Conservation (phyloP, 1,139 yeast species). For the Pichia sorboxylosa region DNA sequence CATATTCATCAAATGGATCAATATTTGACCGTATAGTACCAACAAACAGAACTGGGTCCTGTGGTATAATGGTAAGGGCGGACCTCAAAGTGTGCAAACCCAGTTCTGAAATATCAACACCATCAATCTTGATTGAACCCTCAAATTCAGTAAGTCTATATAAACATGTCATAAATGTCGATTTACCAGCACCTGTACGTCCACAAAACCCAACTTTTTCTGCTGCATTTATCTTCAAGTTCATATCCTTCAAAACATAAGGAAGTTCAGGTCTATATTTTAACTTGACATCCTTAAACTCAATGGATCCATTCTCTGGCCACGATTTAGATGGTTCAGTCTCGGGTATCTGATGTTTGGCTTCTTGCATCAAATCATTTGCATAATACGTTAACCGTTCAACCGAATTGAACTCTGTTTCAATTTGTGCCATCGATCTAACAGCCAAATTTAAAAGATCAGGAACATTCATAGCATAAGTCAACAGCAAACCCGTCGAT, state of each 20-base stretch:
- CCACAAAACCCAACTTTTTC: conserved; percentile 79
- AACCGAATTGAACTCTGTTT: conserved; percentile 48
- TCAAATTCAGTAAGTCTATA: conserved; percentile 56
- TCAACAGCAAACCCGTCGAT: conserved; percentile 62
- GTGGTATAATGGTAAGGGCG: conserved; percentile 52
- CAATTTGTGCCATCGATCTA: conserved; percentile 59
- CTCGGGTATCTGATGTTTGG: conserved; percentile 41
- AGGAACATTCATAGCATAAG: conserved; percentile 58
- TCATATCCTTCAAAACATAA: conserved; percentile 45
- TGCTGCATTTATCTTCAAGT: conserved; percentile 38
- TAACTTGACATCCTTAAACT: conserved; percentile 50
- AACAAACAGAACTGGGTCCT: conserved; percentile 55
- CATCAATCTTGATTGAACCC: conserved; percentile 45
- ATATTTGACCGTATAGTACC: conserved; percentile 51
- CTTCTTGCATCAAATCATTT: conserved; percentile 49
- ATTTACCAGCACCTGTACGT: conserved; percentile 78
- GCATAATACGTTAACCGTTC: conserved; percentile 40
- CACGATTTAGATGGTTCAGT: conserved; percentile 48
- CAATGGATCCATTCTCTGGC: conserved; percentile 51
- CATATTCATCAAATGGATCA: conserved; percentile 43
- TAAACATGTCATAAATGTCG: conserved; percentile 56
- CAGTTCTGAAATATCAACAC: conserved; percentile 33
- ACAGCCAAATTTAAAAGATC: conserved; percentile 50
- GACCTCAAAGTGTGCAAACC: conserved; percentile 41
- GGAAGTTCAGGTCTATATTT: conserved; percentile 49